A percentile compares a stretch with the other conserved stretches of the same genome.
These are phyloP conservation scores for Barbatosphaeria neglecta DNA, from an alignment of 495 filamentous ascomycete species.

Conservation along the genomic window DNA sequence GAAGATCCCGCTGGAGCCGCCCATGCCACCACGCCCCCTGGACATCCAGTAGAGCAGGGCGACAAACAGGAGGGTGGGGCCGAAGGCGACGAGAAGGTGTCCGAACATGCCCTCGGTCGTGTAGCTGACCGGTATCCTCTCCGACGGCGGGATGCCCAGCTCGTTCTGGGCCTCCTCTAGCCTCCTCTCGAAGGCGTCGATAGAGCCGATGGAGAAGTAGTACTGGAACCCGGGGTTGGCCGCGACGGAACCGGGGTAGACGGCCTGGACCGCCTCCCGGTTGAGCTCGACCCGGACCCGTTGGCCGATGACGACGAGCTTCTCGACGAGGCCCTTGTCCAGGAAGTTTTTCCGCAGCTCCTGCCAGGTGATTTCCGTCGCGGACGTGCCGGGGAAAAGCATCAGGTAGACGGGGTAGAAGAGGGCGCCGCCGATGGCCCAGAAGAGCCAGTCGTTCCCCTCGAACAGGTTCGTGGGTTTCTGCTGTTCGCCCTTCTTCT, in stretches of 20 bases:
- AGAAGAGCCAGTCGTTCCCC: conserved; percentile 4
- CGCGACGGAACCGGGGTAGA: conserved; percentile 75
- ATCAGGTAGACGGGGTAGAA: conserved; percentile 11
- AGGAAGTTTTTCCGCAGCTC: conserved; percentile 86
- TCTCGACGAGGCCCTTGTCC: conserved; percentile 91
- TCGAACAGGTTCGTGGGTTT: conserved; percentile 1
- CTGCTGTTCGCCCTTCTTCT: conserved; percentile 1
- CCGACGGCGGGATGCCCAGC: conserved; percentile 66
- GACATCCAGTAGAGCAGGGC: conserved; percentile 64
- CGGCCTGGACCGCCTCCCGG: conserved; percentile 60
- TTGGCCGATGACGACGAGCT: conserved; percentile 64
- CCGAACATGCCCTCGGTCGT: conserved; percentile 59
- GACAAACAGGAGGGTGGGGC: conserved; percentile 77
- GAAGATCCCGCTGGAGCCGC: conserved; percentile 72
- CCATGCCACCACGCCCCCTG: conserved; percentile 41
- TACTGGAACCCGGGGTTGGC: conserved; percentile 63
- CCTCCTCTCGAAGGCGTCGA: conserved; percentile 81
- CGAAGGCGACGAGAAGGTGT: conserved; percentile 60
- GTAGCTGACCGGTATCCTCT: conserved; percentile 88
- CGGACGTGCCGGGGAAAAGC: conserved; percentile 8
- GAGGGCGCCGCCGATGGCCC: conserved; percentile 3
- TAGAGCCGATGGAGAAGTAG: conserved; percentile 90
- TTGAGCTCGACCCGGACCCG: conserved; percentile 75
- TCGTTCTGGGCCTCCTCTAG: conserved; percentile 80
- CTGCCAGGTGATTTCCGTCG: conserved; percentile 89